Conservation (phyloP, 2,329 filamentous ascomycete species). For the Aphanocladium album region DNA sequence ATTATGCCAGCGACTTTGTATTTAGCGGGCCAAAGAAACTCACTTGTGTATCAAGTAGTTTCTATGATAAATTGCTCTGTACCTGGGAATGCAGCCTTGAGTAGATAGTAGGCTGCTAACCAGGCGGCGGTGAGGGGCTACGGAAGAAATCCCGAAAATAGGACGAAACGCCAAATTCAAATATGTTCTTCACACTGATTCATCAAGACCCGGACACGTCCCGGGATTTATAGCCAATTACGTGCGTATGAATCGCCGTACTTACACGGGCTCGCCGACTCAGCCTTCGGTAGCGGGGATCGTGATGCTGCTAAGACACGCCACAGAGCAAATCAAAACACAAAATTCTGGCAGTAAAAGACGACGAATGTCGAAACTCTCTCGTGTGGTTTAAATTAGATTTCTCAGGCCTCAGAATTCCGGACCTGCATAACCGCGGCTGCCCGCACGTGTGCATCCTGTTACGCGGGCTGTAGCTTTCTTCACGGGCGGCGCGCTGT, state of each 20-base stretch:
- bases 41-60: constrained; percentile 65
- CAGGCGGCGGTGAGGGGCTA: neutral
- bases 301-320: too few relatives aligned
- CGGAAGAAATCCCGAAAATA: too few relatives aligned
- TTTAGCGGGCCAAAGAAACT: constrained; percentile 30
- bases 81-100: constrained; percentile 47
- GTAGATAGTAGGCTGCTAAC: neutral
- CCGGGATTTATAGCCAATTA: too few relatives aligned
- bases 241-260: too few relatives aligned
- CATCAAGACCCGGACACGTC: too few relatives aligned
- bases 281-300: too few relatives aligned
- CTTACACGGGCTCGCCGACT: too few relatives aligned
- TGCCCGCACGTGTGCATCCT: neutral
- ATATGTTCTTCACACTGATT: too few relatives aligned
- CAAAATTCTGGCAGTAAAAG: neutral
- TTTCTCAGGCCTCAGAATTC: neutral
- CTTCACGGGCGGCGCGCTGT: neutral
- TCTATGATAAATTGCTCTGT: constrained; percentile 68
- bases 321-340: too few relatives aligned
- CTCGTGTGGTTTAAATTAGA: neutral
- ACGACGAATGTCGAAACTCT: neutral
- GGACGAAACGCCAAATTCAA: too few relatives aligned
- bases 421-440: constrained; percentile 2
- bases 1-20: constrained; percentile 77
- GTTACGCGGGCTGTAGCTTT: neutral